Evolutionary conservation across 345 rosid species (phyloP).

Genomic region (Eucalyptus regnans): DNA sequence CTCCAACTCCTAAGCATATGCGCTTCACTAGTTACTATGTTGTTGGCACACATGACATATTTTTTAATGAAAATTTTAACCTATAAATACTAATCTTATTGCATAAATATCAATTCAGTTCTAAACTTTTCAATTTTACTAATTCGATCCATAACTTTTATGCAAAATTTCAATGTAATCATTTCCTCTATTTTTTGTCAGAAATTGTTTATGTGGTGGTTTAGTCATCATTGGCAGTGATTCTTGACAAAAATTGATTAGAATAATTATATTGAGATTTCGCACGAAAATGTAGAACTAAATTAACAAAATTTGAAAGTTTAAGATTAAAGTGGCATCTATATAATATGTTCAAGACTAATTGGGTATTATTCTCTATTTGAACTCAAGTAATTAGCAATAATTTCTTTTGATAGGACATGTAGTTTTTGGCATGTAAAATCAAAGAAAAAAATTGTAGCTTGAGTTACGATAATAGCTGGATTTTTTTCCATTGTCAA

Average conservation of each 20-base stretch:
- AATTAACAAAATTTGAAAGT: fast-evolving
- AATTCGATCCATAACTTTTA: fast-evolving
- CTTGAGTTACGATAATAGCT: neutral
- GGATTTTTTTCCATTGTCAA: neutral
- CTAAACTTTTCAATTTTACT: fast-evolving
- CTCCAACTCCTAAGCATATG: neutral
- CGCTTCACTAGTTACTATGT: neutral
- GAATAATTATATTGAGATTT: neutral
- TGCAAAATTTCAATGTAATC: neutral
- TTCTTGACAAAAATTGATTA: fast-evolving
- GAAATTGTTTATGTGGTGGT: fast-evolving
- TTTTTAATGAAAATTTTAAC: neutral
- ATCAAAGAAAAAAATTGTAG: neutral
- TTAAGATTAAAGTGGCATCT: neutral
- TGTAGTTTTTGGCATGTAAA: neutral
- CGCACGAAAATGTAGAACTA: fast-evolving
- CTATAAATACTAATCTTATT: fast-evolving
- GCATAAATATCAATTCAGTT: too few species aligned
- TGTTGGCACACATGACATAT: neutral
- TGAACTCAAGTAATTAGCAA: neutral
- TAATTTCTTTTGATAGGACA: neutral
- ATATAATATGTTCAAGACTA: neutral
- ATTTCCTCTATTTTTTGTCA: fast-evolving
- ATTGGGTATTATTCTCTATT: neutral
- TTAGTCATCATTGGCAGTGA: fast-evolving